Evolutionary conservation across 768 basidiomycete genomes (phyloP).

Genomic region (Pisolithus tinctorius): DNA sequence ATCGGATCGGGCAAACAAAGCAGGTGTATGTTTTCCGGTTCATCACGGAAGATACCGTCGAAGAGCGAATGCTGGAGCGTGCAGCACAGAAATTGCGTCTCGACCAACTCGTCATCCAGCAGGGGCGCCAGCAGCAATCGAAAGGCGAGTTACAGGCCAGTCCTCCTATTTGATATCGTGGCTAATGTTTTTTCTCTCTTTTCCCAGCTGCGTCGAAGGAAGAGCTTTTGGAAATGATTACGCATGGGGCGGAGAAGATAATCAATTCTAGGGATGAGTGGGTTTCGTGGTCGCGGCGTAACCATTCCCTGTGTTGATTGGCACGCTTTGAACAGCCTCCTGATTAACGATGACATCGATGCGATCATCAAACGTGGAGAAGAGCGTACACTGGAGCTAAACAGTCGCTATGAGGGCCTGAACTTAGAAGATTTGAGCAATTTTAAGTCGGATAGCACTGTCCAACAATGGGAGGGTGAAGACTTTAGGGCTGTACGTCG

Average conservation of each 20-base stretch:
- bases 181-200: conserved; percentile 1
- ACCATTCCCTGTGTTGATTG: background rate
- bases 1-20: conserved; percentile 95
- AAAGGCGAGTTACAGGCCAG: conserved; percentile 49
- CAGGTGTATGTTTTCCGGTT: conserved; percentile 98
- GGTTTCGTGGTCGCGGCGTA: conserved; percentile 17
- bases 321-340: conserved; percentile 35
- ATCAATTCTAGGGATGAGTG: conserved; percentile 76
- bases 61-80: conserved; percentile 90
- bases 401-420: conserved; percentile 86
- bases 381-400: conserved; percentile 81
- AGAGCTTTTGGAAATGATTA: conserved; percentile 96
- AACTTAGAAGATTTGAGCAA: conserved; percentile 94
- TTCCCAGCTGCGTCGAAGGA: conserved; percentile 85
- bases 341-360: conserved; percentile 89
- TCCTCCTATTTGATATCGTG: background rate
- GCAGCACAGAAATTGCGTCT: conserved; percentile 93
- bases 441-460: conserved; percentile 90
- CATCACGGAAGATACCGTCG: conserved; percentile 92
- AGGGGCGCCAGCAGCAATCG: conserved; percentile 75
- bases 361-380: conserved; percentile 89
- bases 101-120: conserved; percentile 96
- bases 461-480: conserved; percentile 95
- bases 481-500: conserved; percentile 70
- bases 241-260: conserved; percentile 95